These are phyloP conservation scores for Coprinopsis cinerea DNA, from an alignment of 768 basidiomycete species.

Conservation along the genomic window DNA sequence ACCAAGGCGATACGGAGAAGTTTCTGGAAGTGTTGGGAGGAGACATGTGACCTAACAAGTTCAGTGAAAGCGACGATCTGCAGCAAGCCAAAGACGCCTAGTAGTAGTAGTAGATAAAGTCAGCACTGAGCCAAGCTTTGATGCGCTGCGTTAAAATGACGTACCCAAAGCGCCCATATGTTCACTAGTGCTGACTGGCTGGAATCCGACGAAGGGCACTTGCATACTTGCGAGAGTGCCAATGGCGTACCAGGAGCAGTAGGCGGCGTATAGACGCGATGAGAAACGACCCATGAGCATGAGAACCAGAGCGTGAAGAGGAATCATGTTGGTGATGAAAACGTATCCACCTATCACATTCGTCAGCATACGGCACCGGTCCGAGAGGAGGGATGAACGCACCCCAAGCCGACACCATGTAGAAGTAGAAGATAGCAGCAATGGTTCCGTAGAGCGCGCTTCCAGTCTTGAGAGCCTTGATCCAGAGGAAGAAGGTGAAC, in stretches of 20 bases:
- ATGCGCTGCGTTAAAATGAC: constrained; percentile 15
- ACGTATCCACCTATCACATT: constrained; percentile 77
- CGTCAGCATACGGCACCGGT: constrained; percentile 5
- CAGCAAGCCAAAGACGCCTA: constrained; percentile 91
- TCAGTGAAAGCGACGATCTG: constrained; percentile 94
- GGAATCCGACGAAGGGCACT: constrained; percentile 98
- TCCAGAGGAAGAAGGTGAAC: constrained; percentile 98
- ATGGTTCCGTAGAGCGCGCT: constrained; percentile 88
- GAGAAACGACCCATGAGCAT: constrained; percentile 96
- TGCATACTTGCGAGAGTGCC: constrained; percentile 98
- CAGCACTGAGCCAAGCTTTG: constrained; percentile 7
- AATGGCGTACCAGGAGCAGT: constrained; percentile 97
- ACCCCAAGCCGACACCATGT: constrained; percentile 99
- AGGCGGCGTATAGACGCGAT: constrained; percentile 87
- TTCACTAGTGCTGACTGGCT: constrained; percentile 95
- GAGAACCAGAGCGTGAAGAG: constrained; percentile 90
- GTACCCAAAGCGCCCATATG: constrained; percentile 97
- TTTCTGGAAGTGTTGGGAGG: constrained; percentile 86
- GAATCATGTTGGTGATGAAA: constrained; percentile 99
- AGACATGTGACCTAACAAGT: constrained; percentile 82
- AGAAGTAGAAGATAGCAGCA: constrained; percentile 96
- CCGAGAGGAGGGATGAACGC: constrained; percentile 18
- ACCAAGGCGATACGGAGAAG: constrained; percentile 70
- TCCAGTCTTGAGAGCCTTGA: constrained; percentile 90
- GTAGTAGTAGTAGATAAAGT: constrained; percentile 6